A percentile compares a stretch with the other conserved stretches of the same genome.
Evolutionary conservation across 164 flowering plant species (phyloP).

Genomic region (Tetracentron sinense): DNA sequence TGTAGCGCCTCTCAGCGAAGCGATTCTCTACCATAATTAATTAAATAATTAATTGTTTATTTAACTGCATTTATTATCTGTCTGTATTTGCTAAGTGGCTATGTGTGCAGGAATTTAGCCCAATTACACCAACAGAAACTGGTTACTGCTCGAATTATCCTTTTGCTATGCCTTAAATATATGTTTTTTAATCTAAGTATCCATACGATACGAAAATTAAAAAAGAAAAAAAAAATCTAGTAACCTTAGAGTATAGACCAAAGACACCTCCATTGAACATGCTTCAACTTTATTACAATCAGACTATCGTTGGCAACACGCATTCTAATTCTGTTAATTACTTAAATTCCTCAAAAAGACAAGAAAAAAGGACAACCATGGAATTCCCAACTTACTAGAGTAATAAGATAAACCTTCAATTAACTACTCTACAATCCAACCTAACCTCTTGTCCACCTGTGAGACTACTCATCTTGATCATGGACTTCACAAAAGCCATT

Average conservation of each 20-base stretch:
- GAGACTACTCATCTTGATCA: slow-evolving; percentile 85
- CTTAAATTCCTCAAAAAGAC: background rate
- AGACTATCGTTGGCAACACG: background rate
- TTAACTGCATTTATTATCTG: too few species aligned
- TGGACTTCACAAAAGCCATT: slow-evolving; percentile 66
- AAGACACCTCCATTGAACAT: background rate
- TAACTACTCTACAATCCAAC: slow-evolving; percentile 49
- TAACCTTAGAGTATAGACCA: background rate
- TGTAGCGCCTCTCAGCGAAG: too few species aligned
- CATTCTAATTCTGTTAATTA: slow-evolving; percentile 1
- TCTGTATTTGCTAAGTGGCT: too few species aligned
- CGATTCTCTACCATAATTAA: too few species aligned
- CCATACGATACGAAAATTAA: too few species aligned
- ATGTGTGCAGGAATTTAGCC: too few species aligned
- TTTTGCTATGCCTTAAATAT: too few species aligned
- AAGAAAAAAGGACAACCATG: background rate
- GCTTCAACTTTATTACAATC: background rate
- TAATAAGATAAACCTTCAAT: slow-evolving; percentile 4
- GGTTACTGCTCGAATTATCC: too few species aligned
- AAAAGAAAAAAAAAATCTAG: too few species aligned
- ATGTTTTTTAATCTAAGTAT: too few species aligned
- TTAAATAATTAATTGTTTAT: too few species aligned
- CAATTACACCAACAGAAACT: too few species aligned
- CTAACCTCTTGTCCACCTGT: slow-evolving; percentile 67
- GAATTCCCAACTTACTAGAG: background rate